A percentile compares a stretch with the other conserved stretches of the same genome.
phyloP scores from a whole-genome alignment of 2,329 filamentous ascomycete genomes.

The Neocucurbitaria cava region DNA sequence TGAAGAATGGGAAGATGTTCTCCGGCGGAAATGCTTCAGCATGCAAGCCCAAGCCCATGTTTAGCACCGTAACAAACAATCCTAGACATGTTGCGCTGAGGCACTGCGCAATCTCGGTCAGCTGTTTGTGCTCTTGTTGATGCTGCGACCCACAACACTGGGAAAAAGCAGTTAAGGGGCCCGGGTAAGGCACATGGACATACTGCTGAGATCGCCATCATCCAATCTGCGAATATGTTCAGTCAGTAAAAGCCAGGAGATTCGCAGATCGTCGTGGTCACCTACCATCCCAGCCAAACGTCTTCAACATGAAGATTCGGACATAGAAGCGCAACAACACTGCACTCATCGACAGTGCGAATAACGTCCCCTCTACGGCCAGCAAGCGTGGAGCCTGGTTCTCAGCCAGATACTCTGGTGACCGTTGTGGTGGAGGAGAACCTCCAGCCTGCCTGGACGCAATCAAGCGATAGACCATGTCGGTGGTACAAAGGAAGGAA shows the following conservation, averaged over 20 bases:
- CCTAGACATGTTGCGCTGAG: conserved; percentile 21
- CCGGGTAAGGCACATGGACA: neutral
- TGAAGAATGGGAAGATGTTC: conserved; percentile 45
- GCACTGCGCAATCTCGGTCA: conserved; percentile 7
- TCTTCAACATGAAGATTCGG: conserved; percentile 28
- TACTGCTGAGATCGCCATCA: conserved; percentile 42
- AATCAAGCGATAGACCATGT: conserved; percentile 12
- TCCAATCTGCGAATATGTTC: conserved; percentile 37
- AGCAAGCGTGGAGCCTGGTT: conserved; percentile 48
- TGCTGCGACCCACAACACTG: neutral
- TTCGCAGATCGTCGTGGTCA: neutral
- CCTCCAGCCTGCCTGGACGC: conserved; percentile 13
- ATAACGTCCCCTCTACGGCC: conserved; percentile 49
- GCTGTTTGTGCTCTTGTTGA: neutral
- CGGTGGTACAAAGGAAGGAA: neutral
- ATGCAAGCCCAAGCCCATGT: conserved; percentile 57
- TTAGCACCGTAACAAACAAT: conserved; percentile 23
- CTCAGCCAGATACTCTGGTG: conserved; percentile 45
- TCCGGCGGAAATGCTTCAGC: conserved; percentile 36
- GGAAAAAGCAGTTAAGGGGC: neutral
- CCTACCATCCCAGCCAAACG: conserved; percentile 29
- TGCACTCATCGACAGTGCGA: conserved; percentile 36
- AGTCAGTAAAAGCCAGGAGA: conserved; percentile 6
- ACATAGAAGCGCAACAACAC: conserved; percentile 29
- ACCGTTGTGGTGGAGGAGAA: conserved; percentile 10